phyloP scores from a whole-genome alignment of 306 rosid species.

The Lathyrus aphaca region DNA sequence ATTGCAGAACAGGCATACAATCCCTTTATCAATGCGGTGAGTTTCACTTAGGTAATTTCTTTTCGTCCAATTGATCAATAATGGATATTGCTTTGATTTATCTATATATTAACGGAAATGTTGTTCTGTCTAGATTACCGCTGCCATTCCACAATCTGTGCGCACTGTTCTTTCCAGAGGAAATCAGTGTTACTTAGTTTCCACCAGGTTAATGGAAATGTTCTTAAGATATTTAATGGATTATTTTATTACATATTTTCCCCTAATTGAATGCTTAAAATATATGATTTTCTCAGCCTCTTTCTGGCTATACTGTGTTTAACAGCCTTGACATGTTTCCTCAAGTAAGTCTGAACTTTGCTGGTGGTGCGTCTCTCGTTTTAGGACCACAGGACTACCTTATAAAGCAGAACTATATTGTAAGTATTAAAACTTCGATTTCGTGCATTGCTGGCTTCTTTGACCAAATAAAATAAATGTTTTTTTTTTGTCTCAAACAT shows the following conservation, averaged over 20 bases:
- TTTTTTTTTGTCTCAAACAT: slow-evolving; percentile 12
- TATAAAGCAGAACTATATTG: slow-evolving; percentile 63
- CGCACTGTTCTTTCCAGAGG: slow-evolving; percentile 60
- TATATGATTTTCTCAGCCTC: slow-evolving; percentile 13
- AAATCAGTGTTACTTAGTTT: slow-evolving; percentile 64
- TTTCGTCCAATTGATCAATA: slow-evolving; percentile 18
- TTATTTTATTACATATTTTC: slow-evolving; percentile 27
- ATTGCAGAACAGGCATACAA: slow-evolving; percentile 75
- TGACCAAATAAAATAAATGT: neutral
- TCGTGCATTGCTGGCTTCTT: neutral
- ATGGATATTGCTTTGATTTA: slow-evolving; percentile 23
- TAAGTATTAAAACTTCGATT: slow-evolving; percentile 47
- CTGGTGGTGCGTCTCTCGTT: slow-evolving; percentile 76
- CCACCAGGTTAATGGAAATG: slow-evolving; percentile 71
- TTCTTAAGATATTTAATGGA: slow-evolving; percentile 4
- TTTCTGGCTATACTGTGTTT: slow-evolving; percentile 34
- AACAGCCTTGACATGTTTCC: slow-evolving; percentile 74
- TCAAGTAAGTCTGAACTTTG: slow-evolving; percentile 83
- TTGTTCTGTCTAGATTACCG: slow-evolving; percentile 54
- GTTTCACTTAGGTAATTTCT: slow-evolving; percentile 43
- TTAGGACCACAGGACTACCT: slow-evolving; percentile 88
- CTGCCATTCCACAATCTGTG: slow-evolving; percentile 53
- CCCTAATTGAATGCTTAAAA: slow-evolving; percentile 11
- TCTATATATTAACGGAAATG: slow-evolving; percentile 21
- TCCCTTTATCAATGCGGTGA: slow-evolving; percentile 72